Evolutionary conservation across 306 rosid species (phyloP).

Genomic region (Castanea crenata): DNA sequence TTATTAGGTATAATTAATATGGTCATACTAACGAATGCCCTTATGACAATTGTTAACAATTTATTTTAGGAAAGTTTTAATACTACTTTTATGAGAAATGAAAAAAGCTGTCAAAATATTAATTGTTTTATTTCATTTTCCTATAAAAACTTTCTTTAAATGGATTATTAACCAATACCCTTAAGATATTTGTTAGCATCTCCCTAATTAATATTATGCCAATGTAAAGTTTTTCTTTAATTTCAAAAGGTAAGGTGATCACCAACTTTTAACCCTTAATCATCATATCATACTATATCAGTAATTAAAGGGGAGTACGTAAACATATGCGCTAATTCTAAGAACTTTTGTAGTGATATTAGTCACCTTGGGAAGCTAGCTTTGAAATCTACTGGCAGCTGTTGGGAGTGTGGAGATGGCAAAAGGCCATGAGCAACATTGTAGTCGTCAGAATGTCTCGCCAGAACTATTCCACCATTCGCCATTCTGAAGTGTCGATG

Average conservation of each 20-base stretch:
- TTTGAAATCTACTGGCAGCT: slow-evolving; percentile 31
- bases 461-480: slow-evolving; percentile 53
- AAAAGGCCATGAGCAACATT: slow-evolving; percentile 27
- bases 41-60: too few species aligned
- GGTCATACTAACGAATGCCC: too few species aligned
- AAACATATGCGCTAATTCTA: not conserved
- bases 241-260: not conserved
- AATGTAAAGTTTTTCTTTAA: not conserved
- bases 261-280: not conserved
- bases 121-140: too few species aligned
- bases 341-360: not conserved
- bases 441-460: slow-evolving; percentile 21
- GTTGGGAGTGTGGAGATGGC: slow-evolving; percentile 18
- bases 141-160: too few species aligned
- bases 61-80: too few species aligned
- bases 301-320: not conserved
- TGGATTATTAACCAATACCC: too few species aligned
- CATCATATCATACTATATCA: not conserved
- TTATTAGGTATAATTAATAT: not conserved
- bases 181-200: too few species aligned
- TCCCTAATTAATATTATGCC: too few species aligned
- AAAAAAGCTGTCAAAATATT: too few species aligned
- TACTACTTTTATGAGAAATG: too few species aligned
- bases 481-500: slow-evolving; percentile 51
- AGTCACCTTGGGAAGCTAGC: slow-evolving; percentile 37